Conservation (phyloP, 495 filamentous ascomycete species). For the Friedmanniomyces simplex region DNA sequence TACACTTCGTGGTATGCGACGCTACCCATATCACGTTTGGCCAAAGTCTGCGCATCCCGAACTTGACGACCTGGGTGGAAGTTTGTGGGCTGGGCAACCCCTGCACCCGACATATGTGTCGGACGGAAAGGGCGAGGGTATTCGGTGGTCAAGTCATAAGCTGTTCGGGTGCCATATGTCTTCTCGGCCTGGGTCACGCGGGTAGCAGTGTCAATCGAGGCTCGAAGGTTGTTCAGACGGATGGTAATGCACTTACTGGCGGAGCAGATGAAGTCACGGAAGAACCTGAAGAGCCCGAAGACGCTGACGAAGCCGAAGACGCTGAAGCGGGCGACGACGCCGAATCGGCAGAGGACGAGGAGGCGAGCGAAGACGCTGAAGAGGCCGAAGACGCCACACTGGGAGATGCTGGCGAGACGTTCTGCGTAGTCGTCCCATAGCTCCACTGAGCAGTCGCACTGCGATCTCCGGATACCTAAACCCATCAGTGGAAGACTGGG, state of each 20-base stretch:
- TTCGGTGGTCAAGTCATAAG: neutral
- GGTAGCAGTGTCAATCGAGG: neutral
- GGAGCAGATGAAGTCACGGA: neutral
- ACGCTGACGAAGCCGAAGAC: neutral
- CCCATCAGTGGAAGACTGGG: neutral
- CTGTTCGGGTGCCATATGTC: conserved; percentile 2
- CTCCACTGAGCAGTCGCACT: conserved; percentile 43
- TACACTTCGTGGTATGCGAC: conserved; percentile 52
- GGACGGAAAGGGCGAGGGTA: neutral
- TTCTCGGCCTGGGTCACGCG: neutral
- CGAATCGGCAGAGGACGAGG: neutral
- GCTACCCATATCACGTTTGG: conserved; percentile 11
- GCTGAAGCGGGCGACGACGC: neutral
- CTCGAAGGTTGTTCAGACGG: neutral
- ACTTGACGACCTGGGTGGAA: neutral
- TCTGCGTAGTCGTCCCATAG: conserved; percentile 28
- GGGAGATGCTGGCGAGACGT: neutral
- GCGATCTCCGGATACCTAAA: conserved; percentile 41
- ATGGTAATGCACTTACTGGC: neutral
- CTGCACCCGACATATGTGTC: neutral
- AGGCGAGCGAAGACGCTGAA: neutral
- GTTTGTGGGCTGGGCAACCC: neutral
- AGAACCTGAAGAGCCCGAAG: neutral
- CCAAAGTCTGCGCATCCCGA: neutral
- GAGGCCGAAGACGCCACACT: neutral